A percentile compares a stretch with the other conserved stretches of the same genome.
Evolutionary conservation across 371 early-diverging fungal species (phyloP).

Genomic region (Mycotypha africana): DNA sequence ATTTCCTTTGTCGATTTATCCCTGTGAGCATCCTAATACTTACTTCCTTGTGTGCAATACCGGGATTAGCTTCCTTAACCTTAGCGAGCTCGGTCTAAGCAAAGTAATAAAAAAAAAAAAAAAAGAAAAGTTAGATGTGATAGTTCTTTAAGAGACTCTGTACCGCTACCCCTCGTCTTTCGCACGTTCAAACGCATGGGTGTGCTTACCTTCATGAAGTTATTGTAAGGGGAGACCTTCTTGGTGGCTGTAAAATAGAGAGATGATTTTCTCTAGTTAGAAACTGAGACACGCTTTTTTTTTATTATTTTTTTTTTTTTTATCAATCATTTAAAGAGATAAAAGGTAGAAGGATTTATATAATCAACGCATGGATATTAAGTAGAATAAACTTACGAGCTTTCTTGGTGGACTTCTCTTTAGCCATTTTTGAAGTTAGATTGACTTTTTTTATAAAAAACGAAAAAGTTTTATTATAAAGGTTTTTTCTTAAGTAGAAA

Average conservation of each 20-base stretch:
- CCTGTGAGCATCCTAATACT: too few relatives aligned
- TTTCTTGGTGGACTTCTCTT: slow-evolving; percentile 24
- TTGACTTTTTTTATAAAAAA: too few relatives aligned
- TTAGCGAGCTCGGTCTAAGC: slow-evolving; percentile 55
- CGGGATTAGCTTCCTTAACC: slow-evolving; percentile 53
- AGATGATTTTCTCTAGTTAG: background rate
- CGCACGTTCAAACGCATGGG: background rate
- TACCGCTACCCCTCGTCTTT: too few relatives aligned
- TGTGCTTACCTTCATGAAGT: slow-evolving; percentile 58
- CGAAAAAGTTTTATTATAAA: too few relatives aligned
- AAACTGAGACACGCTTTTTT: slow-evolving; percentile 4
- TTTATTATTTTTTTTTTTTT: background rate
- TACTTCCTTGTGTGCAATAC: slow-evolving; percentile 58
- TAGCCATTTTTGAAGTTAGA: slow-evolving; percentile 11
- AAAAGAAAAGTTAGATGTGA: too few relatives aligned
- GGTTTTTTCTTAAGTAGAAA: too few relatives aligned
- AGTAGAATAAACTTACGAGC: slow-evolving; percentile 12
- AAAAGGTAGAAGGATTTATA: background rate
- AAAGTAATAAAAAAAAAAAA: background rate
- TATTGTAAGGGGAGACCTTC: slow-evolving; percentile 63
- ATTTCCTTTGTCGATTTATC: too few relatives aligned
- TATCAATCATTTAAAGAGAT: background rate
- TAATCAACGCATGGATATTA: background rate
- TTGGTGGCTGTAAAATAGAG: too few relatives aligned
- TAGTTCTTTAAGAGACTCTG: too few relatives aligned